Evolutionary conservation across 495 filamentous ascomycete genomes (phyloP).

Genomic region (Aspergillus heteromorphus): DNA sequence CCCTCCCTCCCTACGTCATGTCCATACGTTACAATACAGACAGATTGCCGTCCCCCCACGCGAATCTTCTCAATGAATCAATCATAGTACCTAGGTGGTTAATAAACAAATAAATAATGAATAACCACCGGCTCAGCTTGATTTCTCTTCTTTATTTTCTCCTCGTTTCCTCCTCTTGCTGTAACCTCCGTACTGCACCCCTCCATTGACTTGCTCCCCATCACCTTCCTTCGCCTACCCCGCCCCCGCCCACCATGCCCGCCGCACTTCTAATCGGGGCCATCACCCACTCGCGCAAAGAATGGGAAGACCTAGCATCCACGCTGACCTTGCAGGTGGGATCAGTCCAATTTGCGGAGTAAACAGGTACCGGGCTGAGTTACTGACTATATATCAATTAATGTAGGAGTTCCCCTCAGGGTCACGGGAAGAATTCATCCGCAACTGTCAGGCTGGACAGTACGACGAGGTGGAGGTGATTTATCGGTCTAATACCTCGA

Average conservation of each 20-base stretch:
- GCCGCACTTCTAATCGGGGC: conserved; percentile 53
- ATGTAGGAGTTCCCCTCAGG: conserved; percentile 51
- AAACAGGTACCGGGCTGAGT: neutral
- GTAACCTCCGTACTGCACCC: neutral
- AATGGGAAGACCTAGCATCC: conserved; percentile 51
- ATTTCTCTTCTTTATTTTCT: neutral
- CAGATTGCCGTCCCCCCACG: too few relatives aligned
- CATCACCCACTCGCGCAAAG: conserved; percentile 47
- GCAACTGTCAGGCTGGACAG: conserved; percentile 46
- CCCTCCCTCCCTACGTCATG: too few relatives aligned
- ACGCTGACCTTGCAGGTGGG: conserved; percentile 50
- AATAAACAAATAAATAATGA: neutral
- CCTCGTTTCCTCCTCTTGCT: neutral
- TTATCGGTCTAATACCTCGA: conserved; percentile 56
- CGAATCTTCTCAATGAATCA: too few relatives aligned
- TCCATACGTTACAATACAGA: too few relatives aligned
- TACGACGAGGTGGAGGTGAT: conserved; percentile 55
- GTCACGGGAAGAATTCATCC: conserved; percentile 47
- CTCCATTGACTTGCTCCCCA: too few relatives aligned
- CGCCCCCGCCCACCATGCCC: conserved; percentile 28
- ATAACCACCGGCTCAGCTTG: neutral
- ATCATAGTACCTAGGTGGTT: too few relatives aligned
- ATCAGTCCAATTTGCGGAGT: too few relatives aligned
- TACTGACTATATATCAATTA: too few relatives aligned
- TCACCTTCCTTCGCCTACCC: neutral